Evolutionary conservation across 768 basidiomycete species (phyloP), one percentile per base, ranked within the genome.

Genomic region (Macrocybe gigantea): DNA sequence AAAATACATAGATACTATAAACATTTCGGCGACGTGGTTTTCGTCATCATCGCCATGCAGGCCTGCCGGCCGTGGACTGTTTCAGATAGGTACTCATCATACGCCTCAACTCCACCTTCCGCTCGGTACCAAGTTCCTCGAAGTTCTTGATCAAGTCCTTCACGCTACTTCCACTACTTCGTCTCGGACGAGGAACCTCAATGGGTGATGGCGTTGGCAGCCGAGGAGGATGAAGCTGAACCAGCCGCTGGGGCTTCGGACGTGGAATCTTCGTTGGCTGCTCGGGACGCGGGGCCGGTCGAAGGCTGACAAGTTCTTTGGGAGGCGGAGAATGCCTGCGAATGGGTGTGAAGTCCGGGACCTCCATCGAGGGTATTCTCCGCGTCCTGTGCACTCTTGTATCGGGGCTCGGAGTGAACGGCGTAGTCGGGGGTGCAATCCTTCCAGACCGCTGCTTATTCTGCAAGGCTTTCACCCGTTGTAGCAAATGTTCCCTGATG

Each of bases 161-260:
- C 49, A 90, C 88, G 55, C 85, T 88, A 44, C 75, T 72, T 10
- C 77, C 78, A 56, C 87, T 86, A 49, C 77, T 80, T 56, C 81
- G 69, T 49, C 86, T 66, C n/a, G 67, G 68, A 40, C 67, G 61
- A 15, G 60, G 53, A 1, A 59, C 52, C 7, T 51, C 48, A n/a
- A 49, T 52, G 14, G 57, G 44, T 37, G 54, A 51, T 12, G 56
- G 52, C 12, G 57, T 57, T 2, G 64, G 61, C 30, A 33, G 38
- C 31, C 33, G 48, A 11, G 70, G 65, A 15, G 67, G 71, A 43
- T 78, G 75, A 34, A 87, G 66, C 42, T 85, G 73, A 2, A 84
- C 78, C 8, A 85, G 56, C 39, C 80, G 67, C 56, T 67, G 66
- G 13, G 70, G 73, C 39, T 66, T 57, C 34, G 57, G 53, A 15